A percentile compares a stretch with the other conserved stretches of the same genome.
phyloP scores from a whole-genome alignment of 2,329 filamentous ascomycete genomes.

The Emmonsia crescens region DNA sequence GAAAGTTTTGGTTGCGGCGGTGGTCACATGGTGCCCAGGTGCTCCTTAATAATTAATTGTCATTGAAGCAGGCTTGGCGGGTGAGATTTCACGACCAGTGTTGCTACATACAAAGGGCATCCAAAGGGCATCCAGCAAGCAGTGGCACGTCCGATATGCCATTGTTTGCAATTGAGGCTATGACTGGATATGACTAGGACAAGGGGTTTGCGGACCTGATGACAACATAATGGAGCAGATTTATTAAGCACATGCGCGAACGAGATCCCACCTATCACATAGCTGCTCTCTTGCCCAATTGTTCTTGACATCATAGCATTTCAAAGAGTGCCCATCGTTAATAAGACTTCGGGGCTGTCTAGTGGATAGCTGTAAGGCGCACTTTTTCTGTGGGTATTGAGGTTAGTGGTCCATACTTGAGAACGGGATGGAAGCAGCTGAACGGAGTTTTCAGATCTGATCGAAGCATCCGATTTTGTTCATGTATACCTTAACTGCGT shows the following conservation, averaged over 20 bases:
- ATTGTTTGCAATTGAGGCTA: not conserved
- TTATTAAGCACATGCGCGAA: not conserved
- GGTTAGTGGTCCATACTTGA: not conserved
- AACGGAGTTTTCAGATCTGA: not conserved
- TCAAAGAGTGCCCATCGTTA: not conserved
- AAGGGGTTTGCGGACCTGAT: not conserved
- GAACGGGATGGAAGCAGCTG: not conserved
- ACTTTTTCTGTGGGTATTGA: not conserved
- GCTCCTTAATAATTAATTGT: not conserved
- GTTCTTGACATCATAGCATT: not conserved
- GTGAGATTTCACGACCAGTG: not conserved
- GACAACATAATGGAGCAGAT: not conserved
- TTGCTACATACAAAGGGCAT: not conserved
- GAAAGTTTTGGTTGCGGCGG: not conserved
- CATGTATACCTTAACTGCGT: too few species aligned
- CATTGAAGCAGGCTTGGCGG: not conserved
- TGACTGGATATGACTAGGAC: not conserved
- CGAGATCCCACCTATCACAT: not conserved
- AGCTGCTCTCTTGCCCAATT: too few species aligned
- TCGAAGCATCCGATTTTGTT: not conserved
- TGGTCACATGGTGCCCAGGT: not conserved
- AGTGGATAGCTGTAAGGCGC: not conserved
- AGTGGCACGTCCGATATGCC: not conserved
- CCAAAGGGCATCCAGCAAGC: not conserved
- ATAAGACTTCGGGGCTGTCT: not conserved